These are phyloP conservation scores for Penicillium sp. DNA, from an alignment of 2,329 filamentous ascomycete species.

Conservation along the genomic window DNA sequence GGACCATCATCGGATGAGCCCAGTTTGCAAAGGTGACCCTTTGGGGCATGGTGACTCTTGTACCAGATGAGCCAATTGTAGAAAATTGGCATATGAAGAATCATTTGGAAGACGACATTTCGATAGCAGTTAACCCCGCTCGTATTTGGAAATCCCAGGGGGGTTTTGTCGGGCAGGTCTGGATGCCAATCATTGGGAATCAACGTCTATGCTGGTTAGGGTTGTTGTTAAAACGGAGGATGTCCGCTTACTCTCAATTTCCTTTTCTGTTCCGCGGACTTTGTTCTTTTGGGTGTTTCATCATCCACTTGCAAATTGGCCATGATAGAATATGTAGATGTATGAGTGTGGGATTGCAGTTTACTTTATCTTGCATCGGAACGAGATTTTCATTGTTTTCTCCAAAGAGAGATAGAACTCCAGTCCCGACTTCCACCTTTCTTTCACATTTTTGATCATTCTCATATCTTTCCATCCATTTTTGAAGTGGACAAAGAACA, in stretches of 20 bases:
- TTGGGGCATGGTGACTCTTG: slow-evolving; percentile 2
- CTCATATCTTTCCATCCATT: no score
- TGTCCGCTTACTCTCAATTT: not conserved
- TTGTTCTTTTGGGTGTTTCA: not conserved
- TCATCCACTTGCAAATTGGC: not conserved
- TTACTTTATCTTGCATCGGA: no score
- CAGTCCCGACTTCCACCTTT: no score
- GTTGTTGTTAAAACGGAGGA: not conserved
- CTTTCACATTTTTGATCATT: no score
- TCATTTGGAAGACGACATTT: slow-evolving; percentile 23
- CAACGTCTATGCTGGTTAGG: not conserved
- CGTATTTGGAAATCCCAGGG: slow-evolving; percentile 1
- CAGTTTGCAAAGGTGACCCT: not conserved
- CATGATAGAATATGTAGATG: no score
- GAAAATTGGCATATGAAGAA: slow-evolving; percentile 28
- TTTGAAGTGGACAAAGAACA: no score
- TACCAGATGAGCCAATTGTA: slow-evolving; percentile 22
- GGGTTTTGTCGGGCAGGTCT: not conserved
- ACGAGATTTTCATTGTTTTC: no score
- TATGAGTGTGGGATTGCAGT: no score
- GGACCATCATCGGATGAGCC: not conserved
- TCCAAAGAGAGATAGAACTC: no score
- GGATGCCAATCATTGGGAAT: not conserved
- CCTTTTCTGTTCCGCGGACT: not conserved
- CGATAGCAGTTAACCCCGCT: slow-evolving; percentile 23